Conservation (phyloP, 768 basidiomycete genomes). For the Ephemerocybe angulata region DNA sequence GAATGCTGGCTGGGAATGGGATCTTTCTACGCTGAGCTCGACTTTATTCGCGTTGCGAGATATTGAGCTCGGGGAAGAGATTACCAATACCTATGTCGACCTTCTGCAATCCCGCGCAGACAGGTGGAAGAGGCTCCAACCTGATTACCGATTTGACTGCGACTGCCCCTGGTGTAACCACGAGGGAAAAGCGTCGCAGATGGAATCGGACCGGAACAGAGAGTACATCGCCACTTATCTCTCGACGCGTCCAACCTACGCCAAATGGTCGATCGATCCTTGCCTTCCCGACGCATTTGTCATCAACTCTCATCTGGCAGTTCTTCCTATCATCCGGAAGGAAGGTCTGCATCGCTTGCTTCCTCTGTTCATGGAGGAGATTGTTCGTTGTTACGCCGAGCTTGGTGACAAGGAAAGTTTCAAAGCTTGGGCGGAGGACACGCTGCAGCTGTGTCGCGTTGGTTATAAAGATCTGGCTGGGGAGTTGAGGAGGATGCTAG, state of each 20-base stretch:
- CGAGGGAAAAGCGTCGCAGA: background rate
- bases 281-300: constrained; percentile 38
- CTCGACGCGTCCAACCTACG: constrained; percentile 35
- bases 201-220: constrained; percentile 25
- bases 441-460: constrained; percentile 23
- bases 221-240: constrained; percentile 23
- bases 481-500: constrained; percentile 28
- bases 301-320: constrained; percentile 34
- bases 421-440: constrained; percentile 30
- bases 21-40: constrained; percentile 33
- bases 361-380: constrained; percentile 39
- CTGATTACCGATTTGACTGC: constrained; percentile 41
- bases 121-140: constrained; percentile 31
- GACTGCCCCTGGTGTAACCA: constrained; percentile 34
- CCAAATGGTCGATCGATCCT: constrained; percentile 41
- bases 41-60: constrained; percentile 39
- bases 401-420: constrained; percentile 37
- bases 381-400: constrained; percentile 38
- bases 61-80: constrained; percentile 39
- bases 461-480: constrained; percentile 24
- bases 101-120: constrained; percentile 31
- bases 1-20: constrained; percentile 42
- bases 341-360: constrained; percentile 42
- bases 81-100: constrained; percentile 43
- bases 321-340: constrained; percentile 36